Base-by-base conservation (phyloP, 441 rosid genomes). In the Capsella rubella region DNA sequence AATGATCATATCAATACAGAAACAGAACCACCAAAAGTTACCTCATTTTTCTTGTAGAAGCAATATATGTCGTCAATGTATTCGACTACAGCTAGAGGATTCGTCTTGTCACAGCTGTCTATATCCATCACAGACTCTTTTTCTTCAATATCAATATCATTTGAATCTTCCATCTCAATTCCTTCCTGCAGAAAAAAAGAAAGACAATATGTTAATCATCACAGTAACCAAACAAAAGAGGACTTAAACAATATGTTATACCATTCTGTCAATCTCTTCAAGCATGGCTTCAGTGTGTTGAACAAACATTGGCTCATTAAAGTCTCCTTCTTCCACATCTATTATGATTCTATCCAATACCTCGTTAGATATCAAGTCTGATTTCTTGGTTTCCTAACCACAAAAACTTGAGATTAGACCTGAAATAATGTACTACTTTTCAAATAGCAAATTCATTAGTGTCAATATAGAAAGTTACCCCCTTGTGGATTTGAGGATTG, bases 191-290 rank as follows among this genome's bases (percentile, higher is more conserved):
- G 25, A 8, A 3, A 14, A 6, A 2, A 35, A 13, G 1, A 37
- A 25, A 40, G 34, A 13, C 21, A 60, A 4, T 8, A 42, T 8
- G 51, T 25, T 61, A 3, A n/a, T n/a, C 62, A 34, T 34, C 77
- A 32, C 29, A 57, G 43, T 18, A 42, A n/a, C 9, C 15, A 53
- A 31, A 31, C 2, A 14, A 21, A 7, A 59, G 0, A 29, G 14
- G 49, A 29, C 12, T 68, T 16, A 34, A 27, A 40, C 28, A 34
- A 8, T 8, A 12, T 3, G 6, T 32, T 89, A 37, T 39, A 90
- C 99, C 99, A 91, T 90, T 67, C 84, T 71, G 69, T 91, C 96
- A 76, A 86, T 92, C 83, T 93, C 98, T 35, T 88, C 95, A 83
- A 89, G 67, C 93, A 93, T 86, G 57, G 96, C 93, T 81, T 90